A percentile compares a stretch with the other conserved stretches of the same genome.
Evolutionary conservation across 345 rosid genomes (phyloP).

Genomic region (Pistacia integerrima): DNA sequence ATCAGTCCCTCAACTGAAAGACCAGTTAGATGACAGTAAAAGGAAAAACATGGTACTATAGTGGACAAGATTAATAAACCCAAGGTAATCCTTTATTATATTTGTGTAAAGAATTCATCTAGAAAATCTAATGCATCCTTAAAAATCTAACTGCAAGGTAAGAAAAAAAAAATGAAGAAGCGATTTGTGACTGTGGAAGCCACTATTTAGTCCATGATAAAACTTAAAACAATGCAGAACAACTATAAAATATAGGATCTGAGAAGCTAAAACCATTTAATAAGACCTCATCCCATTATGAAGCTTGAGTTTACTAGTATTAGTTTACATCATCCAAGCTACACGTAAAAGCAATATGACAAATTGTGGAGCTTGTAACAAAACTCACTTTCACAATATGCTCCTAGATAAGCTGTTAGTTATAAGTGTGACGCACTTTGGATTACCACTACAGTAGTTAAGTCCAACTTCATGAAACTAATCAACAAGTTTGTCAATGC

Average conservation of each 20-base stretch:
- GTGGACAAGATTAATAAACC: too few species aligned
- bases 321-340: neutral
- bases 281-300: neutral
- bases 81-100: too few species aligned
- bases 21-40: neutral
- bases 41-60: neutral
- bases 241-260: too few species aligned
- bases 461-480: neutral
- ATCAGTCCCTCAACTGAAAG: constrained; percentile 17
- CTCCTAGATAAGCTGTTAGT: neutral
- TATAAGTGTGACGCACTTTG: neutral
- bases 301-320: neutral
- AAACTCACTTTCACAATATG: neutral
- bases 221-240: too few species aligned
- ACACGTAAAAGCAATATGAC: neutral
- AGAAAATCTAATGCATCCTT: neutral
- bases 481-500: neutral
- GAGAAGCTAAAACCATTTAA: too few species aligned
- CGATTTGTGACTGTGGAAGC: too few species aligned
- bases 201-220: too few species aligned
- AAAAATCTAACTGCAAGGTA: neutral
- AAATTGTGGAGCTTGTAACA: neutral
- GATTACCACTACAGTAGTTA: too few species aligned
- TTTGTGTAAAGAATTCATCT: too few species aligned
- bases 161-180: too few species aligned